Evolutionary conservation across 768 basidiomycete species (phyloP).

Genomic region (Floccularia luteovirens): DNA sequence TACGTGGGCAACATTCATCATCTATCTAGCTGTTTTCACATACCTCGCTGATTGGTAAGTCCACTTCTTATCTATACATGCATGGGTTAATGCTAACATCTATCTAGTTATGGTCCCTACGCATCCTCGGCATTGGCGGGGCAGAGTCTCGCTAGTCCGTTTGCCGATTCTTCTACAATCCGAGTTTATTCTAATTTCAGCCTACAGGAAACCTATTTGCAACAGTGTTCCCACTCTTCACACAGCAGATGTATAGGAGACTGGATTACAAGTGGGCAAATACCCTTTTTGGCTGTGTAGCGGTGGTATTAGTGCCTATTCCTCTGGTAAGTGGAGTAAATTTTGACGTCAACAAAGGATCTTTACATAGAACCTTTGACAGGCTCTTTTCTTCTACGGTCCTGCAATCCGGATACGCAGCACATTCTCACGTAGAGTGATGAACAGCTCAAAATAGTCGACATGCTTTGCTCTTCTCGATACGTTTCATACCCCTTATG

Average conservation of each 20-base stretch:
- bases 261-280: conserved; percentile 57
- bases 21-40: conserved; percentile 52
- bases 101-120: conserved; percentile 42
- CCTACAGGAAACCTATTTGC: conserved; percentile 39
- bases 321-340: conserved; percentile 37
- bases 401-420: conserved; percentile 30
- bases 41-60: conserved; percentile 57
- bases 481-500: too few species aligned
- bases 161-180: not conserved
- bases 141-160: conserved; percentile 51
- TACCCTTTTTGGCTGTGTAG: conserved; percentile 47
- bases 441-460: too few species aligned
- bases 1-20: conserved; percentile 40
- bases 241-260: conserved; percentile 45
- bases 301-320: conserved; percentile 48
- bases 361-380: conserved; percentile 3
- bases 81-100: not conserved
- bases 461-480: too few species aligned
- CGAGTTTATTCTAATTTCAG: not conserved
- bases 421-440: conserved; percentile 30
- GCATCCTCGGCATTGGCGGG: conserved; percentile 66
- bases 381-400: conserved; percentile 37
- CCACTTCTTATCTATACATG: not conserved
- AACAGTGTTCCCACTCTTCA: conserved; percentile 56
- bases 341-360: not conserved